Evolutionary conservation across 768 basidiomycete genomes (phyloP).

Genomic region (Trametes cingulata): DNA sequence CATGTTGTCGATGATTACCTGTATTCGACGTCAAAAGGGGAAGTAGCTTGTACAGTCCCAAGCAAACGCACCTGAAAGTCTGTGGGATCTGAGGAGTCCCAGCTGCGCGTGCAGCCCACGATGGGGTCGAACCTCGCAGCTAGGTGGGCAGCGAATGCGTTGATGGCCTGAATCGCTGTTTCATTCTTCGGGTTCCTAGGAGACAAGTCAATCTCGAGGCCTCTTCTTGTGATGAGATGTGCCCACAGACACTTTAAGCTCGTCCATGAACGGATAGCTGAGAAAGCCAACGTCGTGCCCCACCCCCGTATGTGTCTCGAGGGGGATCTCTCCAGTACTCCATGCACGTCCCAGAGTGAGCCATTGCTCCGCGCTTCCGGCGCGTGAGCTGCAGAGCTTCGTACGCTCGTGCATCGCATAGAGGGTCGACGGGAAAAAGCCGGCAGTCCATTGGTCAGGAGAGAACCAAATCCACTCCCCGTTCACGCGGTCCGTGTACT

Average conservation of each 20-base stretch:
- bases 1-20: constrained; percentile 82
- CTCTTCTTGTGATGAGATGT: not conserved
- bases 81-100: constrained; percentile 59
- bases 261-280: constrained; percentile 67
- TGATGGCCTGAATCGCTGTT: constrained; percentile 56
- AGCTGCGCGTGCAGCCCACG: constrained; percentile 72
- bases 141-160: constrained; percentile 56
- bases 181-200: constrained; percentile 57
- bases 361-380: constrained; percentile 55
- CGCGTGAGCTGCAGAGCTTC: constrained; percentile 44
- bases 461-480: constrained; percentile 57
- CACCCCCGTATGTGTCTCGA: constrained; percentile 47
- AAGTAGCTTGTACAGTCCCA: not conserved
- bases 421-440: constrained; percentile 62
- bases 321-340: constrained; percentile 51
- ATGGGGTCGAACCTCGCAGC: constrained; percentile 57
- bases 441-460: constrained; percentile 66
- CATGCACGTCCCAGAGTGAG: constrained; percentile 51
- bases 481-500: constrained; percentile 51
- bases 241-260: constrained; percentile 53
- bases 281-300: constrained; percentile 75
- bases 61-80: constrained; percentile 50
- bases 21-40: not conserved
- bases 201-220: not conserved
- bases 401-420: constrained; percentile 61